Base-by-base conservation (phyloP, 1,139 yeast genomes). In the Kodamaea derodonti region DNA sequence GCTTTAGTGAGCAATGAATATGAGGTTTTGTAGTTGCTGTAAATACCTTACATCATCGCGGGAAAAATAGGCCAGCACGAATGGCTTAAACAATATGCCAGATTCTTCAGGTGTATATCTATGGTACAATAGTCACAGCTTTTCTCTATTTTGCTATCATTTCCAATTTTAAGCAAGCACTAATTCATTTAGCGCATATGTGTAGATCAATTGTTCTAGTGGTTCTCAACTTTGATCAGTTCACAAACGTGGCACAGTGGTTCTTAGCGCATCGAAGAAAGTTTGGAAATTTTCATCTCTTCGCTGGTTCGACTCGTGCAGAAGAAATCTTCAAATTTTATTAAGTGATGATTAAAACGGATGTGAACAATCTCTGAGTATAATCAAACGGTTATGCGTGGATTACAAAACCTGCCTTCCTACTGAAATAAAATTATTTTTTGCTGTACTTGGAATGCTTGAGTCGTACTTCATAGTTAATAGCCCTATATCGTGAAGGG, bases 311-410 rank as follows among this genome's bases (percentile, higher is more conserved):
- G 22, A 18, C 22, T 18, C 22, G 22, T 18, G 22, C 22, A 18
- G 22, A 18, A 18, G 22, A 18, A 59, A 33, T 45, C 56, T 47
- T 41, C 26, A 24, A 52, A 48, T 49, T 46, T 49, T 53, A 49
- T 38, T 34, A 17, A 22, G 54, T 69, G 74, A 68, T 67, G 73
- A 68, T 48, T 48, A 64, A 65, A 56, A 68, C 52, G 73, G 74
- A 68, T 69, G 74, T 69, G 75, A 69, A 69, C 75, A 69, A 69
- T 69, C 74, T 68, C 75, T 69, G 74, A 69, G 72, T 61, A 49
- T 41, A 42, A 46, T 54, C 69, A 47, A 43, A 65, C 70, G 71
- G 51, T 51, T 46, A 36, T 49, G 51, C 70, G 47, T 66, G 51
- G 75, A 69, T 69, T 69, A 69, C 53, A 65, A 62, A 66, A 55